phyloP scores from a whole-genome alignment of 1,139 yeast genomes.

The Suhomyces bribrorum region DNA sequence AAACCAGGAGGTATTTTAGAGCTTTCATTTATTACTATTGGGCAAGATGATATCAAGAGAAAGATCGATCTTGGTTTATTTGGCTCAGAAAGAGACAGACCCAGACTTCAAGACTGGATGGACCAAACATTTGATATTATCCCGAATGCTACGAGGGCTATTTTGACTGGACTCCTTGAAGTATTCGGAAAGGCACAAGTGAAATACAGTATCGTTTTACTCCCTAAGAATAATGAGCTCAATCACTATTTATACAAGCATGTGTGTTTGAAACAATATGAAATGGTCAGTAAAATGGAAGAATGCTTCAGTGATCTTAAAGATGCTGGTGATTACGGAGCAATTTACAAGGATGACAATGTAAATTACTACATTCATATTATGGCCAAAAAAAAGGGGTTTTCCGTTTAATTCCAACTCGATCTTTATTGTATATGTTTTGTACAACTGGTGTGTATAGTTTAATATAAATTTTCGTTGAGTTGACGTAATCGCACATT shows the following conservation, averaged over 20 bases:
- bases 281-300: constrained; percentile 36
- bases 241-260: constrained; percentile 35
- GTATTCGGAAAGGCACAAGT: constrained; percentile 41
- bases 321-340: constrained; percentile 18
- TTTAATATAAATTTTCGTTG: too few species aligned
- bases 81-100: neutral
- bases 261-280: constrained; percentile 33
- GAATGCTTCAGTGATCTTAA: constrained; percentile 27
- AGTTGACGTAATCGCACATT: constrained; percentile 4
- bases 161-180: constrained; percentile 25
- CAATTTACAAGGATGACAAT: constrained; percentile 18
- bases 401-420: too few species aligned
- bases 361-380: constrained; percentile 36
- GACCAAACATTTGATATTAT: constrained; percentile 24
- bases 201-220: constrained; percentile 31
- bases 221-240: constrained; percentile 35
- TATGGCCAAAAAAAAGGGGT: constrained; percentile 29
- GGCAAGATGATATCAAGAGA: constrained; percentile 15
- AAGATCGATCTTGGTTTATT: constrained; percentile 7
- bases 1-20: constrained; percentile 40
- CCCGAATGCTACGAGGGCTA: constrained; percentile 27
- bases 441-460: too few species aligned
- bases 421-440: too few species aligned
- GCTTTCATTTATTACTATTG: constrained; percentile 27
- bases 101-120: constrained; percentile 6